A percentile compares a stretch with the other conserved stretches of the same genome.
phyloP scores from a whole-genome alignment of 371 early-diverging fungal genomes.

The Mycotypha africana region DNA sequence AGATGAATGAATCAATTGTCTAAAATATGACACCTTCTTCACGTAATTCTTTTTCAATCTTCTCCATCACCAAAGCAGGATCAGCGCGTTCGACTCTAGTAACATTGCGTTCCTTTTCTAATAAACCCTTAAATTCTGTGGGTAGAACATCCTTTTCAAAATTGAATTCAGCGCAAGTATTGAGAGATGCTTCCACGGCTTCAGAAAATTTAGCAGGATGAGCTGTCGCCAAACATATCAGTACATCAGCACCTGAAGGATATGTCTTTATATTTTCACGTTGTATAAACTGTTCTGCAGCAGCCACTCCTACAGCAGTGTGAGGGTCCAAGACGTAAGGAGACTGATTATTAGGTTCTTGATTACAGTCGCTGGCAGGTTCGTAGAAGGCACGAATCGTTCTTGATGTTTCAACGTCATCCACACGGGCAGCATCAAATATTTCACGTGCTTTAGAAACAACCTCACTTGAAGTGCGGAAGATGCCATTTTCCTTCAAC shows the following conservation, averaged over 20 bases:
- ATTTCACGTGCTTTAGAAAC: slow-evolving; percentile 63
- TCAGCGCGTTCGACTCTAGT: slow-evolving; percentile 54
- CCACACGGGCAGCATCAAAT: slow-evolving; percentile 77
- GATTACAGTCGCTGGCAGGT: slow-evolving; percentile 33
- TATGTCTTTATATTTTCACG: slow-evolving; percentile 22
- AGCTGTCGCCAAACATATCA: slow-evolving; percentile 87
- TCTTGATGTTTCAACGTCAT: slow-evolving; percentile 66
- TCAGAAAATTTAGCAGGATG: slow-evolving; percentile 96
- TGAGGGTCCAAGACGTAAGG: slow-evolving; percentile 92
- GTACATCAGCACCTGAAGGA: slow-evolving; percentile 31
- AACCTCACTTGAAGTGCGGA: slow-evolving; percentile 59
- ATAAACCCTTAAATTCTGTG: slow-evolving; percentile 62
- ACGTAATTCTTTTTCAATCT: slow-evolving; percentile 52
- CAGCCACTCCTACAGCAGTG: slow-evolving; percentile 91
- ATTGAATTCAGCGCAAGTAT: slow-evolving; percentile 47
- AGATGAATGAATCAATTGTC: too few species aligned
- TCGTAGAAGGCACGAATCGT: slow-evolving; percentile 72
- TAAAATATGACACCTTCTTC: slow-evolving; percentile 42
- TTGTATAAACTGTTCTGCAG: slow-evolving; percentile 58
- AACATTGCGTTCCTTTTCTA: slow-evolving; percentile 65
- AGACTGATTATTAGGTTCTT: slow-evolving; percentile 43
- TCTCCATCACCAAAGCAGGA: slow-evolving; percentile 52
- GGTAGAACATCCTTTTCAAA: slow-evolving; percentile 66
- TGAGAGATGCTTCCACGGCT: slow-evolving; percentile 79
- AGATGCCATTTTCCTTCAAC: slow-evolving; percentile 66